Evolutionary conservation across 805 yeast species (phyloP), one percentile per base, ranked within the genome.

Genomic region (Saccharomycopsis javanensis): DNA sequence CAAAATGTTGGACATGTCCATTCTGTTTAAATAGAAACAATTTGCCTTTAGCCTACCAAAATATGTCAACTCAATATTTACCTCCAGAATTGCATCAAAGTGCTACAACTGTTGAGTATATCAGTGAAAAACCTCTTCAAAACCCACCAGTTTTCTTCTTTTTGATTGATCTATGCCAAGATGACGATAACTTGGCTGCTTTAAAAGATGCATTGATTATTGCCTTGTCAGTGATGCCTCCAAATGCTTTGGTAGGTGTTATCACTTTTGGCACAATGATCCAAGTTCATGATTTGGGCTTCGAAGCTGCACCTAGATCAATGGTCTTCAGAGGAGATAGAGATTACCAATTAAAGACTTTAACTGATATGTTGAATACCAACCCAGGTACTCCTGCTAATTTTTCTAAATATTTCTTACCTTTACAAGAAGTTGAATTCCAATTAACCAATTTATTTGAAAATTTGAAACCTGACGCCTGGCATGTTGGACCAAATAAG

Each of bases 191-290:
- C 67, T 76, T 91, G 65, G 81, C 82, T 67, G 87, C 96, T 2
- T 77, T 91, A 71, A 88, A 87, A 66, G 96, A 88, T 64, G 78
- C 92, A 34, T 77, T 90, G 66, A 79, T 87, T 53, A 79, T 86
- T 56, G 82, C 94, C 1, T 75, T 91, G 64, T 78, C 86, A 53
- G 69, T 82, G 25, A 79, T 92, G 66, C 98, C 98, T 15, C 94
- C 95, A 46, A 89, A 91, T 65, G 88, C 96, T 2, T 76, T 90
- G 55, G 82, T 91, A 57, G 97, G 97, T 50, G 78, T 91, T 64
- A 80, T 91, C 66, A 88, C 97, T 13, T 88, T 75, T 66, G 97
- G 96, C 56, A 88, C 95, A 30, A 90, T 87, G 74, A 91, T 90
- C 52, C 91, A 88, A 67, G 86, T 92, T 54, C 95, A 91, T 71